Base-by-base conservation (phyloP, 169 alveolate species). In the Plasmodium ovale region DNA sequence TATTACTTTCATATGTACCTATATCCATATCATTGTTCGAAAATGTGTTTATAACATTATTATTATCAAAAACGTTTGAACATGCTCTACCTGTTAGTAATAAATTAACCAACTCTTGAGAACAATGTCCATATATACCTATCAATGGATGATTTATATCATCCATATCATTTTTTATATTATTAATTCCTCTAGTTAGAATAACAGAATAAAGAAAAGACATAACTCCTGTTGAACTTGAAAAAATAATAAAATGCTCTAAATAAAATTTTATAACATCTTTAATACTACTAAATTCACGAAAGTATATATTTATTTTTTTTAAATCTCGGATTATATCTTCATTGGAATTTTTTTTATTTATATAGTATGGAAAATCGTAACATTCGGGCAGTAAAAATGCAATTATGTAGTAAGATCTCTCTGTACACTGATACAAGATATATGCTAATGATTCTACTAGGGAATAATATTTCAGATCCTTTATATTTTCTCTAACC, bases 61-160 rank as follows among this genome's bases (percentile, higher is more conserved):
- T 92, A 39, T 95, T 95, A 74, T 94, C 96, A 72, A 94, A 94
- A 29, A 94, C 95, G 59, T 94, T 94, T 1, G 97, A 94, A n/a
- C 94, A 95, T 5, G 97, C 96, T 73, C 87, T 87, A 7, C 97
- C 97, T 44, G 94, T 93, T 33, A 94, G 73, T 29, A 93, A 54
- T 31, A 94, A 64, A 67, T 94, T 94, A 25, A 94, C 97, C 33
- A 94, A 87, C 62, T 94, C 97, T 89, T 94, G 97, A 10, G 94
- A 87, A 25, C 95, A 93, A 82, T 94, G 97, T 7, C 97, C 97
- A 87, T 87, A 93, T 16, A 88, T 65, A 21, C 95, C 96, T 12
- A 94, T 77, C 6, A 94, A 84, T 25, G 97, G 97, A 19, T 72
- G 92, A 9, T 54, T 68, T 23, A 77, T 77, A 51, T 93, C 96